Conservation (phyloP, 371 early-diverging fungal genomes). For the Chytridiales sp. region DNA sequence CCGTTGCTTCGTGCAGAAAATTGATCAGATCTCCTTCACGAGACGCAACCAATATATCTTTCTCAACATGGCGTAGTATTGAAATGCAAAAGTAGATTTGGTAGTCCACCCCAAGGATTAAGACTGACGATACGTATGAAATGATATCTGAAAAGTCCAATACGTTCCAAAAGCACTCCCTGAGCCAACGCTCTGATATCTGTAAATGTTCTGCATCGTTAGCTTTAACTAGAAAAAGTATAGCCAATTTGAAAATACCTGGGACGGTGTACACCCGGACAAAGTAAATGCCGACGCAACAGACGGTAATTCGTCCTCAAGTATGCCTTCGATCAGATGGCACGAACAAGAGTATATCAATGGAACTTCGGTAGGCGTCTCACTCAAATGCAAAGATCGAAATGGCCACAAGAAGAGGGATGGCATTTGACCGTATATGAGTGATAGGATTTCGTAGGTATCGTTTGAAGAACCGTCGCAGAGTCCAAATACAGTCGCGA, state of each 20-base stretch:
- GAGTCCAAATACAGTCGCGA: constrained; percentile 31
- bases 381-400: constrained; percentile 5
- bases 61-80: constrained; percentile 28
- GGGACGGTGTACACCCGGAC: constrained; percentile 47
- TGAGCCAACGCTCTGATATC: constrained; percentile 45
- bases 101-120: constrained; percentile 38
- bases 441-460: constrained; percentile 8
- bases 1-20: constrained; percentile 23
- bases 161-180: constrained; percentile 45
- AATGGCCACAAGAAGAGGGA: constrained; percentile 33
- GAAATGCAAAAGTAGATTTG: constrained; percentile 46
- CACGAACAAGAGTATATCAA: constrained; percentile 33
- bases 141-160: constrained; percentile 40
- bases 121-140: constrained; percentile 22
- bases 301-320: constrained; percentile 37
- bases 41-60: constrained; percentile 29
- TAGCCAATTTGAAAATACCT: constrained; percentile 28
- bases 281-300: constrained; percentile 45
- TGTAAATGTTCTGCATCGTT: constrained; percentile 6
- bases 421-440: constrained; percentile 16
- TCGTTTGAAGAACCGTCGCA: constrained; percentile 18
- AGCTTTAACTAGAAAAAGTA: neutral
- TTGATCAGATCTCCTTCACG: constrained; percentile 36
- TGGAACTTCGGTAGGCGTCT: constrained; percentile 20
- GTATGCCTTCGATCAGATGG: constrained; percentile 39